Conservation (phyloP, 2,329 filamentous ascomycete genomes). For the Lachnellula subtilissima region DNA sequence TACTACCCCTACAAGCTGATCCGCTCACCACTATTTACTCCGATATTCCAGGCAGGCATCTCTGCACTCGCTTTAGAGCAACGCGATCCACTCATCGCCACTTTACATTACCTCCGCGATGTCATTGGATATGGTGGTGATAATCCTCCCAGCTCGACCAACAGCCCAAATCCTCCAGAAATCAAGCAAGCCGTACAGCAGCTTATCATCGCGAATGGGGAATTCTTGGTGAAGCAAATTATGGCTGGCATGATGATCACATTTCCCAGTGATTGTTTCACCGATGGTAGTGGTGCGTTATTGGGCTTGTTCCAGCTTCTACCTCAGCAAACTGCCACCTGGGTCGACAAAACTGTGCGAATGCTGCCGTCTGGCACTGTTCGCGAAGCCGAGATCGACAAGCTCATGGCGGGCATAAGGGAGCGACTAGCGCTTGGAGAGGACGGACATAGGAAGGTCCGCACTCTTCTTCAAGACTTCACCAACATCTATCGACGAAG, state of each 20-base stretch:
- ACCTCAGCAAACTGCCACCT: slow-evolving; percentile 71
- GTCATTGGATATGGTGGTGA: slow-evolving; percentile 82
- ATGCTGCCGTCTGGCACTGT: slow-evolving; percentile 81
- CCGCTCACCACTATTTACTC: slow-evolving; percentile 69
- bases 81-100: slow-evolving; percentile 83
- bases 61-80: slow-evolving; percentile 86
- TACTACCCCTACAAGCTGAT: slow-evolving; percentile 87
- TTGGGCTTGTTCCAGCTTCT: slow-evolving; percentile 84
- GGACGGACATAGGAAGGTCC: slow-evolving; percentile 66
- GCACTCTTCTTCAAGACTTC: slow-evolving; percentile 87
- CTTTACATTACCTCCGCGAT: slow-evolving; percentile 88
- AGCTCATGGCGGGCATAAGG: slow-evolving; percentile 74
- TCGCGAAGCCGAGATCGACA: slow-evolving; percentile 72
- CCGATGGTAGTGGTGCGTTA: slow-evolving; percentile 89
- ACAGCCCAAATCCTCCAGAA: slow-evolving; percentile 59
- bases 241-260: slow-evolving; percentile 99
- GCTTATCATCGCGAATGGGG: slow-evolving; percentile 66
- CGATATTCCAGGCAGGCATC: slow-evolving; percentile 82
- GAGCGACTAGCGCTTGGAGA: slow-evolving; percentile 67
- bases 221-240: slow-evolving; percentile 77
- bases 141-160: slow-evolving; percentile 60
- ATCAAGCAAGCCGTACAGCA: slow-evolving; percentile 69
- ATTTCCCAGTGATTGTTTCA: slow-evolving; percentile 92
- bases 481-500: slow-evolving; percentile 89
- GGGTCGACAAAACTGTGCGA: slow-evolving; percentile 79